phyloP scores from a whole-genome alignment of 805 yeast genomes.

The Debaryomyces maramus region DNA sequence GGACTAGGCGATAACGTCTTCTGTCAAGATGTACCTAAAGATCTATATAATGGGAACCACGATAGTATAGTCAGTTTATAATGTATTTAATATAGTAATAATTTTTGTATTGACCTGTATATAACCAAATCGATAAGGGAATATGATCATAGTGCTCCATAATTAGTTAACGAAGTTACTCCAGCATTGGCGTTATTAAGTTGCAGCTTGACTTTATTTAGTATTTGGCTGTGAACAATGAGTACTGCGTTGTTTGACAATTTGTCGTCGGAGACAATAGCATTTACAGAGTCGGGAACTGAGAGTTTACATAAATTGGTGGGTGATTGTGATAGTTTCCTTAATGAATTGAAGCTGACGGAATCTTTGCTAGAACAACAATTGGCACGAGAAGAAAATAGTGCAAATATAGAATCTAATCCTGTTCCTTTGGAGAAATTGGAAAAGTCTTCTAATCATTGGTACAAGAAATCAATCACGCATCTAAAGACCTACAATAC shows the following conservation, averaged over 20 bases:
- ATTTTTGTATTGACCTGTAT: not conserved
- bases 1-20: too few species aligned
- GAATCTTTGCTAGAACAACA: slow-evolving; percentile 23
- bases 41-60: too few species aligned
- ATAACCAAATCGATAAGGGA: not conserved
- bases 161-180: too few species aligned
- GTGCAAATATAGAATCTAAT: slow-evolving; percentile 2
- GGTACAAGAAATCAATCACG: slow-evolving; percentile 39
- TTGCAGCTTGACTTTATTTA: too few species aligned
- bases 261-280: slow-evolving; percentile 27
- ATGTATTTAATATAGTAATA: too few species aligned
- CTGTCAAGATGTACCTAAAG: too few species aligned
- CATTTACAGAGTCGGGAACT: slow-evolving; percentile 23
- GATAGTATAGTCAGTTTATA: too few species aligned
- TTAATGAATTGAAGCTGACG: slow-evolving; percentile 22
- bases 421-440: slow-evolving; percentile 9
- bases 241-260: slow-evolving; percentile 22
- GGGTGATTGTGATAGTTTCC: slow-evolving; percentile 22
- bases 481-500: slow-evolving; percentile 36
- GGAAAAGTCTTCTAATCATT: slow-evolving; percentile 19
- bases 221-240: too few species aligned
- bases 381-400: slow-evolving; percentile 10
- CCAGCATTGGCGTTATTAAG: too few species aligned
- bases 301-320: slow-evolving; percentile 18
- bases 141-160: too few species aligned